A percentile compares a stretch with the other conserved stretches of the same genome.
These are phyloP conservation scores for Solanum gandarillasii DNA, from an alignment of 257 asterid species.

Conservation along the genomic window DNA sequence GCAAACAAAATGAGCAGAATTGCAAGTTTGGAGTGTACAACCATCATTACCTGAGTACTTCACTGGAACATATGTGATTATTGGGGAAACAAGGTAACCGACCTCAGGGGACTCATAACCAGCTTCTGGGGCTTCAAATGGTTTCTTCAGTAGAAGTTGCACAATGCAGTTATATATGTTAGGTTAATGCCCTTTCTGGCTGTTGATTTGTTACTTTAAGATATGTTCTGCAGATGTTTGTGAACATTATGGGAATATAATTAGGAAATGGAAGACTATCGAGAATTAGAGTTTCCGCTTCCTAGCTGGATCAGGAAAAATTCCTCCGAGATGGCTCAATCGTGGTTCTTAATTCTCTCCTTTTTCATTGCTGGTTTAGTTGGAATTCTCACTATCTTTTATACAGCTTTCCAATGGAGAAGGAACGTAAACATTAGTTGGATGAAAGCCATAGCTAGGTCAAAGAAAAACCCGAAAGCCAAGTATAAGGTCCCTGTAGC, in stretches of 20 bases:
- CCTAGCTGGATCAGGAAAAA: slow-evolving; percentile 62
- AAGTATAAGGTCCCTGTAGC: slow-evolving; percentile 57
- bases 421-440: slow-evolving; percentile 73
- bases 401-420: slow-evolving; percentile 92
- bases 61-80: neutral
- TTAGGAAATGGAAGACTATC: slow-evolving; percentile 57
- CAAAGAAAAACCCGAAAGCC: slow-evolving; percentile 84
- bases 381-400: slow-evolving; percentile 69
- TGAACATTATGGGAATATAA: slow-evolving; percentile 14
- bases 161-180: neutral
- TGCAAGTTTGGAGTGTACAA: neutral
- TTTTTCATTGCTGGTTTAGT: slow-evolving; percentile 64
- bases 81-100: neutral
- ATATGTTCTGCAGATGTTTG: neutral
- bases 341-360: slow-evolving; percentile 45
- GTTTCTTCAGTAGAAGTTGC: neutral
- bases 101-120: neutral
- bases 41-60: neutral
- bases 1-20: neutral
- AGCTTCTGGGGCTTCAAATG: neutral
- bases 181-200: neutral
- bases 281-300: slow-evolving; percentile 50
- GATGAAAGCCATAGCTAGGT: slow-evolving; percentile 96
- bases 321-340: slow-evolving; percentile 69
- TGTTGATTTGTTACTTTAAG: neutral